Evolutionary conservation across 2,329 filamentous ascomycete genomes (phyloP).

Genomic region (Ophiostoma sp.): DNA sequence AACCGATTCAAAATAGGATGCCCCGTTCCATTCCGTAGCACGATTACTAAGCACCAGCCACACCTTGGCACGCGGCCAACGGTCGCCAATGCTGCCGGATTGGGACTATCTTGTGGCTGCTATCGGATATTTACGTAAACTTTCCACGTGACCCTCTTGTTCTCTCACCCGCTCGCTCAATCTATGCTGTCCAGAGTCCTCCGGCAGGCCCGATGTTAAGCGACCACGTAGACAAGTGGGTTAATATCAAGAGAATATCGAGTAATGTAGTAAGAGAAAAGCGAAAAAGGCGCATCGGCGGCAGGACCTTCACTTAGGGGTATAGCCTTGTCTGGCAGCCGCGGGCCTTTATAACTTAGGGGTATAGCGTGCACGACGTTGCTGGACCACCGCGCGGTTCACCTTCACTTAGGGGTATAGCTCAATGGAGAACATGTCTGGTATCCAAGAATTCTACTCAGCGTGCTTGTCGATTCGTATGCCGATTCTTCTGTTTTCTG

Average conservation of each 20-base stretch:
- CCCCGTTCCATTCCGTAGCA: not conserved
- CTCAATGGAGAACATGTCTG: constrained; percentile 4
- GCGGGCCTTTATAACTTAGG: constrained; percentile 6
- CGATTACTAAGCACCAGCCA: not conserved
- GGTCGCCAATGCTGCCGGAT: not conserved
- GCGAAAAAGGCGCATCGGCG: constrained; percentile 4
- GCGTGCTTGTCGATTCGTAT: not conserved
- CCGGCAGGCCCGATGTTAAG: constrained; percentile 5
- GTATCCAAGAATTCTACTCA: not conserved
- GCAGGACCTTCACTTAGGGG: constrained; percentile 27
- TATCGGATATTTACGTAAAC: constrained; percentile 1
- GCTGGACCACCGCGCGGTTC: constrained; percentile 9
- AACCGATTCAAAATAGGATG: not conserved
- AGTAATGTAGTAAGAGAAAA: not conserved
- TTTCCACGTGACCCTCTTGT: not conserved
- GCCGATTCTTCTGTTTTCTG: not conserved
- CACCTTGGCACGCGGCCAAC: not conserved
- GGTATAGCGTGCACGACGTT: constrained; percentile 11
- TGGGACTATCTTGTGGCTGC: not conserved
- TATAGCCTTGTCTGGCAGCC: constrained; percentile 21
- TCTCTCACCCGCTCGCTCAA: not conserved
- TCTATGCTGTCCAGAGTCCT: too few relatives aligned
- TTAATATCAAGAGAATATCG: constrained; percentile 6
- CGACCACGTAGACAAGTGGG: constrained; percentile 4
- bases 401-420: constrained; percentile 27